Conservation (phyloP, 2,329 filamentous ascomycete species). For the Aspergillus novoparasiticus region DNA sequence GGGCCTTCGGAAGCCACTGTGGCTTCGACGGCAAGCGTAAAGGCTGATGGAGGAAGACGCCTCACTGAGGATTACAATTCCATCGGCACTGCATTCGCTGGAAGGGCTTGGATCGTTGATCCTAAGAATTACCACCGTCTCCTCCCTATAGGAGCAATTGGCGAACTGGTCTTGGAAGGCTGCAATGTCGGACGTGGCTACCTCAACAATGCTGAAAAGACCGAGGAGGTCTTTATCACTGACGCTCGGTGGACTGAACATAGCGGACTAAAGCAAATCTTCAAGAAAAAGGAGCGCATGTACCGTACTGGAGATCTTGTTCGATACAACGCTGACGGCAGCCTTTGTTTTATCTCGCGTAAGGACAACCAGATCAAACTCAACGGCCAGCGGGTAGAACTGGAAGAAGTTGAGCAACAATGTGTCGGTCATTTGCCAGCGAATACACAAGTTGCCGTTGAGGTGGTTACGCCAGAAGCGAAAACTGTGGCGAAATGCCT, state of each 20-base stretch:
- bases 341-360: constrained; percentile 36
- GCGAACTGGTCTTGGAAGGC: constrained; percentile 52
- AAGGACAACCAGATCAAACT: constrained; percentile 43
- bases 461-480: constrained; percentile 40
- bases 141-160: constrained; percentile 48
- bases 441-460: constrained; percentile 46
- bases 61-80: constrained; percentile 32
- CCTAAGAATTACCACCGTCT: constrained; percentile 39
- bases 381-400: constrained; percentile 49
- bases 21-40: constrained; percentile 35
- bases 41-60: constrained; percentile 33
- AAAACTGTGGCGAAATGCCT: constrained; percentile 34
- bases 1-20: constrained; percentile 46
- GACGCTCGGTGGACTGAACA: constrained; percentile 35
- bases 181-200: constrained; percentile 50
- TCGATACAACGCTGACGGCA: constrained; percentile 38
- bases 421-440: constrained; percentile 39
- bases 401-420: constrained; percentile 51
- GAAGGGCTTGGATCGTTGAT: constrained; percentile 45
- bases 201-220: constrained; percentile 40
- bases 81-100: constrained; percentile 40
- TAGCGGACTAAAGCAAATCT: constrained; percentile 21
- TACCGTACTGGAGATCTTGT: constrained; percentile 44
- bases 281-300: constrained; percentile 33
- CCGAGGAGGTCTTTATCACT: constrained; percentile 36